These are phyloP conservation scores for Coemansia nantahalensis DNA, from an alignment of 192 early-diverging fungal species.

Conservation along the genomic window DNA sequence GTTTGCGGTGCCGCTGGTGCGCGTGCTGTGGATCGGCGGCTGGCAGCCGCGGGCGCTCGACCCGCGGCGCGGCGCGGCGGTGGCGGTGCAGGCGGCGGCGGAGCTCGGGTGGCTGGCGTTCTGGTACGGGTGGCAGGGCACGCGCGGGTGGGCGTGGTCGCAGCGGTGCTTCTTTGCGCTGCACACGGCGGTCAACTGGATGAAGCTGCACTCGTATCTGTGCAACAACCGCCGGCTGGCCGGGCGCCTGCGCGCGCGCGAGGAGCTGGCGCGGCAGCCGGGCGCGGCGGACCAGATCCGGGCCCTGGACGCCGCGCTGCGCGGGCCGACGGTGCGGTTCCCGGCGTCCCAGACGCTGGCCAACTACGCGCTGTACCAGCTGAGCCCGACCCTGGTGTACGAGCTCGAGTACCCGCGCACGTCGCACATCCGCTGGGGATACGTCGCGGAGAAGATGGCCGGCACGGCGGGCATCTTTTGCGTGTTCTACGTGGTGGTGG, in stretches of 20 bases:
- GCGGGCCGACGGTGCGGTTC: conserved; percentile 59
- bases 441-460: conserved; percentile 81
- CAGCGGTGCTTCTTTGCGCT: conserved; percentile 85
- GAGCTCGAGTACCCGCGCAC: conserved; percentile 92
- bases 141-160: conserved; percentile 83
- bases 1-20: conserved; percentile 56
- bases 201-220: conserved; percentile 97
- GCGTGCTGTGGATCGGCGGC: conserved; percentile 27
- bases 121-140: conserved; percentile 58
- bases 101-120: conserved; percentile 61
- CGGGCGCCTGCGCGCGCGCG: conserved; percentile 10
- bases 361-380: conserved; percentile 86
- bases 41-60: conserved; percentile 22
- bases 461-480: conserved; percentile 78
- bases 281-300: conserved; percentile 34
- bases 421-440: conserved; percentile 73
- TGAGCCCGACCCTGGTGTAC: conserved; percentile 90
- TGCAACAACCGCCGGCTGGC: conserved; percentile 75
- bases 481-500: conserved; percentile 80
- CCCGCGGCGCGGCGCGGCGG: conserved; percentile 14
- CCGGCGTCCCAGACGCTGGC: conserved; percentile 76
- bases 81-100: conserved; percentile 55
- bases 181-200: conserved; percentile 88
- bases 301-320: conserved; percentile 57
- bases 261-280: conserved; percentile 19